Percentiles rank a stretch among this genome's conserved stretches.
phyloP scores from a whole-genome alignment of 768 basidiomycete species.

The Chalciporus sphaerocephalus region DNA sequence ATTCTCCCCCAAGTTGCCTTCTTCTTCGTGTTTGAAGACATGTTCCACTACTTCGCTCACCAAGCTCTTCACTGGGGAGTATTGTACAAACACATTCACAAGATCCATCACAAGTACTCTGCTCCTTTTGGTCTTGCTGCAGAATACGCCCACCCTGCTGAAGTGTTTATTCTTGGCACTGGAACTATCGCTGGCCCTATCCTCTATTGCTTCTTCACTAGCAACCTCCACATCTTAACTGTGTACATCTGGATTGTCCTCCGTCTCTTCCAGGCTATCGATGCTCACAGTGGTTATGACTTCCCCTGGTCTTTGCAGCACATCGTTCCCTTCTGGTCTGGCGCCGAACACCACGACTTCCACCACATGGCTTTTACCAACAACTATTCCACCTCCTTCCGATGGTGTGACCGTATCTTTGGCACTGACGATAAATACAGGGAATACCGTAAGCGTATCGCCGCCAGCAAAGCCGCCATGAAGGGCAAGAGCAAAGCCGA shows the following conservation, averaged over 20 bases:
- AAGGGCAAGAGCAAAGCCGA: conserved; percentile 53
- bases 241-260: conserved; percentile 93
- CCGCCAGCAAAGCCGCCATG: conserved; percentile 54
- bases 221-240: conserved; percentile 80
- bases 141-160: conserved; percentile 96
- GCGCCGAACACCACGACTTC: conserved; percentile 97
- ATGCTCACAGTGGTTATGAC: conserved; percentile 96
- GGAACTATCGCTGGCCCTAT: conserved; percentile 89
- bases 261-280: conserved; percentile 94
- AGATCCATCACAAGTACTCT: conserved; percentile 95
- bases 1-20: conserved; percentile 75
- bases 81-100: conserved; percentile 91
- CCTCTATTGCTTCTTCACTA: conserved; percentile 74
- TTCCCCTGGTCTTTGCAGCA: conserved; percentile 97
- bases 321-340: conserved; percentile 93
- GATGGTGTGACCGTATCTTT: conserved; percentile 86
- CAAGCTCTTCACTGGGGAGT: conserved; percentile 80
- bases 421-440: conserved; percentile 91
- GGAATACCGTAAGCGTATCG: conserved; percentile 66
- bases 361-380: conserved; percentile 96
- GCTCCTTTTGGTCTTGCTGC: conserved; percentile 97
- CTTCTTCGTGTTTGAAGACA: conserved; percentile 96
- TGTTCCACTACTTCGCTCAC: conserved; percentile 93
- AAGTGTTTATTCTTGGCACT: conserved; percentile 89
- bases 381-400: conserved; percentile 92